These are phyloP conservation scores for Stemphylium lycopersici DNA, from an alignment of 2,329 filamentous ascomycete genomes.

Conservation along the genomic window DNA sequence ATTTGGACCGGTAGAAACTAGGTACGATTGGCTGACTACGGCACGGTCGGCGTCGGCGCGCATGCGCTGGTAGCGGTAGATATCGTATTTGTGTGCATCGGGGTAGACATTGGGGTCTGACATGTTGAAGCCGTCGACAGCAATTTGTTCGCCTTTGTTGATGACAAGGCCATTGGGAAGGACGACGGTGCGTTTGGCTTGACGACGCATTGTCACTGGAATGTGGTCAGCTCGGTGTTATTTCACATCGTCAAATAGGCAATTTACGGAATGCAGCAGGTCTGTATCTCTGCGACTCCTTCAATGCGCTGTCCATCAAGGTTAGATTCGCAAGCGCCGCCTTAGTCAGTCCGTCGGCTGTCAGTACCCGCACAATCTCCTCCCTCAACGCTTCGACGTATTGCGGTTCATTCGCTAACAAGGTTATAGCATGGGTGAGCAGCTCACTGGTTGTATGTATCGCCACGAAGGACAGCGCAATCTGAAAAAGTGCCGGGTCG, in stretches of 20 bases:
- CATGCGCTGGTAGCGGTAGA: constrained; percentile 1
- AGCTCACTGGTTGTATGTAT: constrained; percentile 5
- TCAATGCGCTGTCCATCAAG: background rate
- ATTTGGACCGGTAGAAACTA: background rate
- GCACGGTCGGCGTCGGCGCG: background rate
- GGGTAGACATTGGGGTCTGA: background rate
- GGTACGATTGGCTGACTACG: background rate
- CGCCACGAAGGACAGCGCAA: background rate
- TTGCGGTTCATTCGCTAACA: background rate
- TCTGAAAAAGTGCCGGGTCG: background rate
- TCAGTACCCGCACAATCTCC: background rate
- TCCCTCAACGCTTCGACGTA: background rate
- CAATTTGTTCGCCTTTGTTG: background rate
- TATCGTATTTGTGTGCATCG: background rate
- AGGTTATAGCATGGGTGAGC: background rate
- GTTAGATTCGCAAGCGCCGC: background rate
- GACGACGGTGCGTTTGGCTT: background rate
- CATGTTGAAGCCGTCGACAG: background rate
- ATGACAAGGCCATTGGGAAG: background rate
- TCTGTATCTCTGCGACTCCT: background rate
- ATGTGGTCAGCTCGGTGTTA: too few species aligned
- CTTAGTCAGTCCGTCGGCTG: background rate
- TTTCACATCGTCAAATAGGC: too few species aligned
- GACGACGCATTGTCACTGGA: background rate
- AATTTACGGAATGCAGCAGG: background rate